Evolutionary conservation across 1,284 basidiomycete species (phyloP).

Genomic region (Takashimella koratensis): DNA sequence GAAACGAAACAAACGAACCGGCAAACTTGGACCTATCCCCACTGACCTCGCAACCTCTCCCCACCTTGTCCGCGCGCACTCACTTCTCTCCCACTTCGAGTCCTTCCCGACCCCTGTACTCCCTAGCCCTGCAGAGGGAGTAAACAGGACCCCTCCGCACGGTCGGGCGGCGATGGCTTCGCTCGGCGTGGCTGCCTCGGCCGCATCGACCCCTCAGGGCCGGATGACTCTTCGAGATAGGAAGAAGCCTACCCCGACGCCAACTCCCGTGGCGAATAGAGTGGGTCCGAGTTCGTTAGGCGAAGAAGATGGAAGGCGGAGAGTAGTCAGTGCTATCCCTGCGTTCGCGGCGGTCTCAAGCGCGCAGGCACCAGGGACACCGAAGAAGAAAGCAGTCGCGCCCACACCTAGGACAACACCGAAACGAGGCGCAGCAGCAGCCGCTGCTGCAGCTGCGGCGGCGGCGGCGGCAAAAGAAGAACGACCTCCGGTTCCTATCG

Average conservation of each 20-base stretch:
- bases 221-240: slow-evolving; percentile 18
- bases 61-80: slow-evolving; percentile 59
- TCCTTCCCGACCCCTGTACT: slow-evolving; percentile 9
- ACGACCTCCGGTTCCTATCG: background rate
- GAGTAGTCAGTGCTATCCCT: too few relatives aligned
- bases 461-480: slow-evolving; percentile 10
- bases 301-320: background rate
- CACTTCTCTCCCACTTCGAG: slow-evolving; percentile 53
- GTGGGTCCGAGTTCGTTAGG: background rate
- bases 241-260: slow-evolving; percentile 1
- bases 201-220: slow-evolving; percentile 4
- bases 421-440: slow-evolving; percentile 10
- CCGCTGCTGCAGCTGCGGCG: slow-evolving; percentile 1
- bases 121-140: slow-evolving; percentile 7
- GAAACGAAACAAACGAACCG: slow-evolving; percentile 51
- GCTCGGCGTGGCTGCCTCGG: background rate
- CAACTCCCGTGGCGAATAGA: slow-evolving; percentile 1
- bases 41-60: slow-evolving; percentile 53
- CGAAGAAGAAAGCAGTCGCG: background rate
- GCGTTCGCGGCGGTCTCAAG: too few relatives aligned
- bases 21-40: slow-evolving; percentile 53
- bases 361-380: background rate
- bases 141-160: slow-evolving; percentile 13
- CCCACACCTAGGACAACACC: background rate
- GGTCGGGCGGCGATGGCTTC: background rate